phyloP scores from a whole-genome alignment of 371 early-diverging fungal species.

The Rhizopus arrhizus region DNA sequence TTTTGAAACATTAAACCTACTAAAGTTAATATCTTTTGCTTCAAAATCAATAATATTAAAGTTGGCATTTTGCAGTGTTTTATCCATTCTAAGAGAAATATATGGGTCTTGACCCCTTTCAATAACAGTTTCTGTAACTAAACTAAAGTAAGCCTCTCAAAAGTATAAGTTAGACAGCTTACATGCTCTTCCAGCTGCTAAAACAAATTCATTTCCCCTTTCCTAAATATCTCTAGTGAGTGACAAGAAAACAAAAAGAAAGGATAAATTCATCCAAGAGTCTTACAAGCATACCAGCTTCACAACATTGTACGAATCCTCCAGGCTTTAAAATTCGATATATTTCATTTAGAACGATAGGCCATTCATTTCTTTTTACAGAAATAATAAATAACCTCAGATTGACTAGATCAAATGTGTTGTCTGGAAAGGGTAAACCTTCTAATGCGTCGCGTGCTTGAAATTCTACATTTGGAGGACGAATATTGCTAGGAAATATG shows the following conservation, averaged over 20 bases:
- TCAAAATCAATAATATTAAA: slow-evolving; percentile 31
- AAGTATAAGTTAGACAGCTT: slow-evolving; percentile 9
- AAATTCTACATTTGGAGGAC: slow-evolving; percentile 52
- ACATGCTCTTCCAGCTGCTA: slow-evolving; percentile 33
- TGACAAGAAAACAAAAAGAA: slow-evolving; percentile 5
- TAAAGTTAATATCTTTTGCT: slow-evolving; percentile 21
- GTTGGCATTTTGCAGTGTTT: slow-evolving; percentile 32
- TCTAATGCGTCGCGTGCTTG: slow-evolving; percentile 49
- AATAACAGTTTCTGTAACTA: slow-evolving; percentile 34
- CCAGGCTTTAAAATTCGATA: slow-evolving; percentile 60
- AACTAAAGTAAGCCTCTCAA: too few relatives aligned
- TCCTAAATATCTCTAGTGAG: slow-evolving; percentile 23
- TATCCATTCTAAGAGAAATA: slow-evolving; percentile 43
- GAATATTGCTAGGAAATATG: slow-evolving; percentile 53
- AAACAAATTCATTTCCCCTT: slow-evolving; percentile 34
- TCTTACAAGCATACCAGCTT: slow-evolving; percentile 47
- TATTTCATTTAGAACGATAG: slow-evolving; percentile 48
- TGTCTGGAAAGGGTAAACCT: slow-evolving; percentile 58
- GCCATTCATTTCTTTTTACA: slow-evolving; percentile 55
- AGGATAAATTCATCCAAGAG: background rate
- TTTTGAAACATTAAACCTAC: slow-evolving; percentile 3
- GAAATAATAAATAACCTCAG: slow-evolving; percentile 58
- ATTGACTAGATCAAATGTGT: slow-evolving; percentile 64
- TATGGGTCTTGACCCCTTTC: slow-evolving; percentile 54
- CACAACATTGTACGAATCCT: slow-evolving; percentile 59